Percentiles rank a stretch among this genome's conserved stretches.
phyloP scores from a whole-genome alignment of 2,329 filamentous ascomycete genomes.

The Elsinoe ampelina region DNA sequence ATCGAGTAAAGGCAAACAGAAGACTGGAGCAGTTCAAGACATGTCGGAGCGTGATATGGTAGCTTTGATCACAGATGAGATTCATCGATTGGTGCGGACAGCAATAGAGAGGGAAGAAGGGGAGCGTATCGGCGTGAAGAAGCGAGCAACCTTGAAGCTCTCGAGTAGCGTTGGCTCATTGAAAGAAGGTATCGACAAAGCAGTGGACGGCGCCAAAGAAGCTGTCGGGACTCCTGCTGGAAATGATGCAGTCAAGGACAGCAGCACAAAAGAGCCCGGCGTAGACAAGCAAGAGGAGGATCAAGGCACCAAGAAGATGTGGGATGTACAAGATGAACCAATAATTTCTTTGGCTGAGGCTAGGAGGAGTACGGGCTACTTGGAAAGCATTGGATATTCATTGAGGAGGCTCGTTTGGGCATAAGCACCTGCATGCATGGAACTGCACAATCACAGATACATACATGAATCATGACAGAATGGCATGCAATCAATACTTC shows the following conservation, averaged over 20 bases:
- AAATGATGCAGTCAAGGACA: slow-evolving; percentile 35
- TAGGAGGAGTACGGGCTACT: slow-evolving; percentile 71
- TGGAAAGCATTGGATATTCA: slow-evolving; percentile 81
- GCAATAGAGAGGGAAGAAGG: not conserved
- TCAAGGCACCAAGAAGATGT: slow-evolving; percentile 20
- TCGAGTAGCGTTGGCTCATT: not conserved
- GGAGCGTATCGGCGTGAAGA: slow-evolving; percentile 18
- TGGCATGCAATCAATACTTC: no score
- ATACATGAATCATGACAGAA: no score
- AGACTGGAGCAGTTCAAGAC: not conserved
- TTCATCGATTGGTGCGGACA: slow-evolving; percentile 8
- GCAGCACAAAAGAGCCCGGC: slow-evolving; percentile 20
- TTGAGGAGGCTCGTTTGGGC: slow-evolving; percentile 92
- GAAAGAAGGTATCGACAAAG: not conserved
- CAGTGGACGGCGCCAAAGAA: not conserved
- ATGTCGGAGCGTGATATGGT: slow-evolving; percentile 10
- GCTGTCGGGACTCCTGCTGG: not conserved
- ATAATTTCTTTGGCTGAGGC: slow-evolving; percentile 81
- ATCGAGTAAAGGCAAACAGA: not conserved
- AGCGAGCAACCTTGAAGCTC: slow-evolving; percentile 20
- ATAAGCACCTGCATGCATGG: slow-evolving; percentile 21
- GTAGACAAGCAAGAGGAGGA: slow-evolving; percentile 18
- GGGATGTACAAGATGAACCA: slow-evolving; percentile 47
- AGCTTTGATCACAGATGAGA: slow-evolving; percentile 7
- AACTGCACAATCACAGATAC: no score